Evolutionary conservation across 1,139 yeast genomes (phyloP), one percentile per base, ranked within the genome.

Genomic region (Yamadazyma songkhlaensis): DNA sequence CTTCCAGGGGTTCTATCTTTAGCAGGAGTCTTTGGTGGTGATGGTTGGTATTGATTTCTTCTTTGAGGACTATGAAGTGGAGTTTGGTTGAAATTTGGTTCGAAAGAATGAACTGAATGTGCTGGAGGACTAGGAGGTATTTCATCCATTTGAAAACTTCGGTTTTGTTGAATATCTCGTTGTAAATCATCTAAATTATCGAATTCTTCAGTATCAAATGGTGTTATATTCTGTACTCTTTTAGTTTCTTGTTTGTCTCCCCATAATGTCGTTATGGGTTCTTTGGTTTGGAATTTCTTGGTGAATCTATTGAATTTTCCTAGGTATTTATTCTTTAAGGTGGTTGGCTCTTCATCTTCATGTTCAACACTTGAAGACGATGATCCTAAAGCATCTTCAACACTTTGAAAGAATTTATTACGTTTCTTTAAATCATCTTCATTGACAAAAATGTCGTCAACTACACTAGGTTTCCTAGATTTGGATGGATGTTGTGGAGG

Each of bases 201-300:
- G 23, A 47, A 48, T 17, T 47, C 50, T 4, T 39, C 31, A 9
- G 45, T 17, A 29, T 48, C 37, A 7, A 48, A 35, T 8, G 52
- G 52, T 10, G 40, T 21, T 3, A 48, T 40, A 9, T 34, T 31
- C 1, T 36, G 27, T 7, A 36, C 32, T 12, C 44, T 25, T 15
- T 29, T 25, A 26, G 37, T 33, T 9, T 32, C 34, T 14, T 34
- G 29, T 31, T 41, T 37, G n/a, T 47, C 45, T 4, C 34, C 41
- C 48, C 48, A 48, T 7, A 47, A 32, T 25, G 29, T 44, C 5
- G 60, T 50, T 21, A 66, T 54, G 4, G 72, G 65, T 37, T 68
- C 74, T 45, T 61, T 66, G n/a, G 60, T 47, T 38, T 55, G 60
- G 40, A 68, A 60, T 43, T 60, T 64, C 32, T 45, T 50, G 39